phyloP scores from a whole-genome alignment of 2,329 filamentous ascomycete species.

The Colletotrichum scovillei region DNA sequence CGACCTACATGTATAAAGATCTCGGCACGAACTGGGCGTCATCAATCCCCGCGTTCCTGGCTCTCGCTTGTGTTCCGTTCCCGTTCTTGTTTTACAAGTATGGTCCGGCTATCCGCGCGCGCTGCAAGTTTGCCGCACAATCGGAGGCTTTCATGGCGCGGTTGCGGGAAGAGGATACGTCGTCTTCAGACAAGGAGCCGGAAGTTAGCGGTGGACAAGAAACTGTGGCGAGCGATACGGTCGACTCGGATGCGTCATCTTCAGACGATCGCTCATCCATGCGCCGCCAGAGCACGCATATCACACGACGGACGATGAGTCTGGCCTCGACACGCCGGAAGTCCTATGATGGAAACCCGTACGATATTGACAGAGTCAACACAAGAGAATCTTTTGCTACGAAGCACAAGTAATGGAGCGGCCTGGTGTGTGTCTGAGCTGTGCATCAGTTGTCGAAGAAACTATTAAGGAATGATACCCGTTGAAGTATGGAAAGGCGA shows the following conservation, averaged over 20 bases:
- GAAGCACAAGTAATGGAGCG: background rate
- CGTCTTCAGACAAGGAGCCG: constrained; percentile 9
- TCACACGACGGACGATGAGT: background rate
- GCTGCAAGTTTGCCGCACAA: constrained; percentile 66
- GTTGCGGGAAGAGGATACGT: constrained; percentile 45
- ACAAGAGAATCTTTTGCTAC: background rate
- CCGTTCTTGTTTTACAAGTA: constrained; percentile 83
- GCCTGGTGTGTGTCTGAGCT: background rate
- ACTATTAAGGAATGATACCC: background rate
- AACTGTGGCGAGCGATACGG: background rate
- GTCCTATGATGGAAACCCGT: constrained; percentile 11
- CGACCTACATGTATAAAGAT: constrained; percentile 64
- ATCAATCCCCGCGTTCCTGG: constrained; percentile 79
- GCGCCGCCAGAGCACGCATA: background rate
- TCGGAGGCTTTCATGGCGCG: constrained; percentile 69
- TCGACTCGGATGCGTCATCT: background rate
- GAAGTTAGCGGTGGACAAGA: constrained; percentile 33
- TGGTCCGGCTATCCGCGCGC: constrained; percentile 61
- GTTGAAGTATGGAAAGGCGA: background rate
- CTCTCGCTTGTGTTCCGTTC: constrained; percentile 77
- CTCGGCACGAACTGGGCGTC: constrained; percentile 82
- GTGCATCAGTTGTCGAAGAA: background rate
- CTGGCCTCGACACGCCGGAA: background rate
- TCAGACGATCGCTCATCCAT: background rate
- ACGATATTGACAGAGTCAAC: constrained; percentile 4